Evolutionary conservation across 2,329 filamentous ascomycete species (phyloP), one percentile per base, ranked within the genome.

Genomic region (Beauveria sp.): DNA sequence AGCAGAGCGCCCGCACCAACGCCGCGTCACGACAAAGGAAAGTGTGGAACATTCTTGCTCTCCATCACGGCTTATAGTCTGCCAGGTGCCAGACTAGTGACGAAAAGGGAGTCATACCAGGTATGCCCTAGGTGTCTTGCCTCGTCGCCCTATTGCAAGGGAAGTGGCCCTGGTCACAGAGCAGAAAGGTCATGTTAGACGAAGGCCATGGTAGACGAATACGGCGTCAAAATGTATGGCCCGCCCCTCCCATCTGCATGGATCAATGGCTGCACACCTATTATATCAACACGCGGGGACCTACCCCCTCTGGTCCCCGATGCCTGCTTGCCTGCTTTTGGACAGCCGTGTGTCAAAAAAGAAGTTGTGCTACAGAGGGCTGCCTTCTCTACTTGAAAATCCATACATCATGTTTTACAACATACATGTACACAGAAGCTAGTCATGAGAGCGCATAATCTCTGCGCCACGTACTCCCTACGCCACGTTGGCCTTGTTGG

Each of bases 1-100:
- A 50, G 30, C 55, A 16, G 44, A 44, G 55, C 55, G 55, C 55
- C 55, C 55, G 55, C 55, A 58, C 55, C 30, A 51, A 50, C 22
- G 46, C 10, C 9, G n/a, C 28, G 40, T 34, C 30, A 40, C 20
- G 20, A 37, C 28, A 22, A 22, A 37, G 34, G 30, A 20, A 52
- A 30, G 50, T 20, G 28, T 34, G 50, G 26, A 52, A 37, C 51
- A 40, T 26, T 40, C 6, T 40, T 22, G 28, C 20, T 22, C 28
- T 50, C 16, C 20, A 16, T 47, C 44, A 47, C 24, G 44, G 44
- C 34, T 37, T 16, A 37, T 37, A 37, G 34, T 37, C 34, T 16
- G 12, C 34, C 12, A 16, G 37, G 4, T 16, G 12, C 34, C 12
- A 16, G 37, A 8, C n/a, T 22, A 22, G 30, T 26, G 26, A 41